Percentiles rank a stretch among this genome's conserved stretches.
Conservation (phyloP, 495 filamentous ascomycete species). For the Sporormia fimetaria region DNA sequence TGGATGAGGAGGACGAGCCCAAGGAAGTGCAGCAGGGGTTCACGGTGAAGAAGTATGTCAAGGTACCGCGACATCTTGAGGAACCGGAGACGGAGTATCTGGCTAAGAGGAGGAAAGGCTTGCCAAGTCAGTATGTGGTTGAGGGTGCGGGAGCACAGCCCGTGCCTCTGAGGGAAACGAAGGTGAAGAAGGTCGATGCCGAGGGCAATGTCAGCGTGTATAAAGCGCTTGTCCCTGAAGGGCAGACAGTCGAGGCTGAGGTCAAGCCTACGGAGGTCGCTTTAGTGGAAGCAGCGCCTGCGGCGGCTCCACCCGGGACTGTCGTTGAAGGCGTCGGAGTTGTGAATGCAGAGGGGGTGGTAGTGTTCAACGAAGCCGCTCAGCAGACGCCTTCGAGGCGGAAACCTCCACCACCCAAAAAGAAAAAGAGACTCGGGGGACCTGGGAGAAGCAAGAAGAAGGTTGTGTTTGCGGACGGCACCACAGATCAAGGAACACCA, state of each 20-base stretch:
- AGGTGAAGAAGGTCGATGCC: conserved; percentile 63
- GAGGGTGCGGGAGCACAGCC: conserved; percentile 37
- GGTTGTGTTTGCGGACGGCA: conserved; percentile 29
- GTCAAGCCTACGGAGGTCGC: conserved; percentile 50
- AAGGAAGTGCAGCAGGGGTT: conserved; percentile 54
- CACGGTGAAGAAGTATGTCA: conserved; percentile 64
- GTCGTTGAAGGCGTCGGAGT: conserved; percentile 52
- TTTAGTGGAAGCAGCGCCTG: conserved; percentile 31
- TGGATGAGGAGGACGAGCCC: conserved; percentile 40
- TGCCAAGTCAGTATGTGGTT: conserved; percentile 43
- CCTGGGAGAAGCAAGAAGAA: conserved; percentile 33
- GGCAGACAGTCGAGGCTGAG: conserved; percentile 71
- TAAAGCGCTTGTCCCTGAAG: conserved; percentile 69
- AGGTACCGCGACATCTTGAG: conserved; percentile 65
- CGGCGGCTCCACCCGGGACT: conserved; percentile 43
- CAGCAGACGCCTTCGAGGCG: conserved; percentile 41
- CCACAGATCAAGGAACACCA: conserved; percentile 8
- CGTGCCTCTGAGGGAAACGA: conserved; percentile 57
- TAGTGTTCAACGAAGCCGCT: conserved; percentile 42
- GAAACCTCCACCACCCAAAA: conserved; percentile 54
- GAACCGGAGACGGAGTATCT: conserved; percentile 66
- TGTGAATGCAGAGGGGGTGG: conserved; percentile 49
- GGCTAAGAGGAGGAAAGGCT: conserved; percentile 75
- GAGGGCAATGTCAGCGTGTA: conserved; percentile 69
- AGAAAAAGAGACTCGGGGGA: conserved; percentile 29